These are phyloP conservation scores for Crithidia thermophila DNA, from an alignment of 208 protist genomes.

Conservation along the genomic window DNA sequence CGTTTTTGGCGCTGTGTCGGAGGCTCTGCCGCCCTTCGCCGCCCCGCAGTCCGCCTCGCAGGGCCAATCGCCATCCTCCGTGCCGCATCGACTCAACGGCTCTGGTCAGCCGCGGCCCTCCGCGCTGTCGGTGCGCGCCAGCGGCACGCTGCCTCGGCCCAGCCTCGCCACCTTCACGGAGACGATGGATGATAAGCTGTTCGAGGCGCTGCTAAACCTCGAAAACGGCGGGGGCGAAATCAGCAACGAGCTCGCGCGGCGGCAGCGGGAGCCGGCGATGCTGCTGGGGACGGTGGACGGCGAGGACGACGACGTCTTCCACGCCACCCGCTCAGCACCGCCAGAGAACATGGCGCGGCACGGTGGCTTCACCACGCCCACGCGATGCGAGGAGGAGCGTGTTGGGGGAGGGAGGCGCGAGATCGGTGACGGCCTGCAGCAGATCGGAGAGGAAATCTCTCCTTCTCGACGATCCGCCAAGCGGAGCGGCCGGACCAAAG, in stretches of 20 bases:
- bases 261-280: background rate
- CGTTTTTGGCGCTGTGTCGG: background rate
- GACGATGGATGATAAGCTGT: conserved; percentile 67
- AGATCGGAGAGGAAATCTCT: too few relatives aligned
- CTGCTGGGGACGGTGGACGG: conserved; percentile 19
- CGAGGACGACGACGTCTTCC: conserved; percentile 21
- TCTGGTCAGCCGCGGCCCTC: background rate
- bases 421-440: background rate
- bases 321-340: background rate
- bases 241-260: conserved; percentile 19
- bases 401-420: background rate
- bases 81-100: too few relatives aligned
- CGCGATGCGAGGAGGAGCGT: background rate
- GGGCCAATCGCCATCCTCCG: background rate
- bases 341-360: background rate
- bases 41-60: background rate
- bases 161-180: conserved; percentile 45
- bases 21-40: background rate
- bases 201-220: conserved; percentile 57
- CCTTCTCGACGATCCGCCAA: background rate
- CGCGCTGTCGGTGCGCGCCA: background rate
- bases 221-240: conserved; percentile 35
- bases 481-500: background rate
- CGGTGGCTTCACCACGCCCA: background rate
- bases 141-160: background rate